These are phyloP conservation scores for Phytophthora macrochlamydospora DNA, from an alignment of 352 stramenopile species.

Conservation along the genomic window DNA sequence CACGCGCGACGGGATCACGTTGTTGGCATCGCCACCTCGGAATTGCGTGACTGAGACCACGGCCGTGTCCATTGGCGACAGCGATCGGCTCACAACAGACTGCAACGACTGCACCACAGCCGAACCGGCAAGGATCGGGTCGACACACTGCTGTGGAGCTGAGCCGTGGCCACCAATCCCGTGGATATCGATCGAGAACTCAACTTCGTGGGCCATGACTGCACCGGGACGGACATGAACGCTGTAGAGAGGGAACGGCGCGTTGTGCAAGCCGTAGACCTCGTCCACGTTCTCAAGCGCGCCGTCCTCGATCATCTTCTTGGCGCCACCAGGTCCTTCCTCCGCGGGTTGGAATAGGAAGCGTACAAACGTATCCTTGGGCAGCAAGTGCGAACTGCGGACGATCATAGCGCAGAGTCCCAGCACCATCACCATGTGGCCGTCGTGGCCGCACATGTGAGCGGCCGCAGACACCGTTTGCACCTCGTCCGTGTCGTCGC, in stretches of 20 bases:
- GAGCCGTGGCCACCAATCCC: constrained; percentile 95
- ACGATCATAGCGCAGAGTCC: constrained; percentile 87
- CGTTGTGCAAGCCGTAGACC: constrained; percentile 94
- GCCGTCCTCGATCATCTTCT: constrained; percentile 94
- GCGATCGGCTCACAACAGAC: constrained; percentile 90
- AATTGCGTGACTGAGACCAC: constrained; percentile 94
- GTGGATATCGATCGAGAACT: constrained; percentile 92
- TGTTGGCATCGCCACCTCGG: constrained; percentile 92
- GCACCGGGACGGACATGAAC: constrained; percentile 89
- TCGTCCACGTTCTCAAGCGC: constrained; percentile 87
- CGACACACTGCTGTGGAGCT: constrained; percentile 90
- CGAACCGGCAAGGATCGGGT: constrained; percentile 92
- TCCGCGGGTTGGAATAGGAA: constrained; percentile 98
- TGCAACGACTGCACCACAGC: constrained; percentile 93
- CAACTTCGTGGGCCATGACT: constrained; percentile 92
- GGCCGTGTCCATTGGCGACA: constrained; percentile 91
- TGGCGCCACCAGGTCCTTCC: constrained; percentile 89
- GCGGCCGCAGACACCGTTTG: constrained; percentile 40
- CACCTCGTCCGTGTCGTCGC: constrained; percentile 41
- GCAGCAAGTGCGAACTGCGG: constrained; percentile 69
- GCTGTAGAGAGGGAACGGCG: constrained; percentile 87
- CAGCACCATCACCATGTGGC: constrained; percentile 94
- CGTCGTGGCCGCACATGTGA: constrained; percentile 97
- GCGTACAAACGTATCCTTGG: constrained; percentile 80
- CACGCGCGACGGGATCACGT: constrained; percentile 92